These are phyloP conservation scores for Cucumis sativus DNA, from an alignment of 306 rosid genomes.

Conservation along the genomic window Cucumber_9930_V3 NC_026656.2:22360001-22360500, in stretches of 20 bases:
- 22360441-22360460: background rate
- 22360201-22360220: slow-evolving; percentile 6
- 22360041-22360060: slow-evolving; percentile 49
- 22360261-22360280: background rate
- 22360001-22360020: slow-evolving; percentile 45
- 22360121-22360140: slow-evolving; percentile 7
- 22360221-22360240: slow-evolving; percentile 7
- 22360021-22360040: slow-evolving; percentile 71
- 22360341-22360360: background rate
- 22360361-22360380: background rate
- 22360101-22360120: slow-evolving; percentile 11
- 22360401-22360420: background rate
- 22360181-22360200: slow-evolving; percentile 20
- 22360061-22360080: slow-evolving; percentile 11
- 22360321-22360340: background rate
- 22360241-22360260: slow-evolving; percentile 16
- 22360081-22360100: slow-evolving; percentile 13
- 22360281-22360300: background rate
- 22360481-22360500: background rate
- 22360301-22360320: background rate
- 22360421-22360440: background rate
- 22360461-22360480: background rate
- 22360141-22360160: slow-evolving; percentile 5
- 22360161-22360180: slow-evolving; percentile 15
- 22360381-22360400: background rate